Evolutionary conservation across 257 asterid genomes (phyloP), one percentile per base, ranked within the genome.

Genomic region (Coffea canephora): DNA sequence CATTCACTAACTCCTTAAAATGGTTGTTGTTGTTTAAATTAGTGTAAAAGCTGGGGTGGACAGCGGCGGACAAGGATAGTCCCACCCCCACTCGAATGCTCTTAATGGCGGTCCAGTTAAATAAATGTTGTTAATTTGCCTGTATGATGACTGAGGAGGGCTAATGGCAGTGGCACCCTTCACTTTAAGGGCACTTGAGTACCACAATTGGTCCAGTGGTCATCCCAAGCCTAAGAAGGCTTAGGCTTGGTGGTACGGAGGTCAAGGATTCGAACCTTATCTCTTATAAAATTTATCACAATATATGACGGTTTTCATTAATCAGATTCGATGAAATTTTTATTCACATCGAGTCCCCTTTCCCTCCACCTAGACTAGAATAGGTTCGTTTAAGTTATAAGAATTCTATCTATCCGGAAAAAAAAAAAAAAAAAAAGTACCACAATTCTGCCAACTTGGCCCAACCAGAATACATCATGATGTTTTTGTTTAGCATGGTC

Each of bases 401-500:
- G 31, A 27, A 27, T 27, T 27, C 31, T 27, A 27, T 27, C 31
- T 0, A 27, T 0, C 0, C 31, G 31, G n/a, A n/a, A n/a, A n/a
- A n/a, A 27, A 27, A 27, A 27, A 27, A 27, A 27, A 27, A 27
- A 27, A 27, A 27, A 27, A 31, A 36, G 69, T 64, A 54, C 23
- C 45, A 9, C 61, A 66, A 61, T 59, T 74, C 65, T 6, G 67
- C 86, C 87, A 54, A 75, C 76, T 31, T 31, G 31, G 31, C 65
- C 74, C 87, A 78, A 77, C 87, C 77, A 77, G 82, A 77, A 70
- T 67, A n/a, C 85, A 83, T 88, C 84, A 89, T 89, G 73, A 91
- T 79, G 52, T 76, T 77, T 31, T 39, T 39, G 43, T 4, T 39
- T 59, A 78, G 69, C 82, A 81, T 67, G 69, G 48, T 69, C 81